Evolutionary conservation across 495 filamentous ascomycete species (phyloP).

Genomic region (Barbatosphaeria neglecta): DNA sequence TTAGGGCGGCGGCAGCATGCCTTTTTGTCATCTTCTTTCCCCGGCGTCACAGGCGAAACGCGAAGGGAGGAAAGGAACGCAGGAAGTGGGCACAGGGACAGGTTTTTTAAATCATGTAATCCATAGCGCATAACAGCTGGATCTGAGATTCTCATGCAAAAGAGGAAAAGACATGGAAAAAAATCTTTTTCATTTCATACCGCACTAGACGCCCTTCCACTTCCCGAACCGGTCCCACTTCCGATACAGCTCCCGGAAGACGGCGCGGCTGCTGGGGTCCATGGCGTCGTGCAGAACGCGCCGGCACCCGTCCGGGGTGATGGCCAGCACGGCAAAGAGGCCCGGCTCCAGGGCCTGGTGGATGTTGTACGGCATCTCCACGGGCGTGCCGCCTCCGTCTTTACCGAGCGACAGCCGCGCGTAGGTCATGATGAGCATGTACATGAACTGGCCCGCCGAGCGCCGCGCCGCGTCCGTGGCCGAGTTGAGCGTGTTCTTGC

Average conservation of each 20-base stretch:
- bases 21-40: too few relatives aligned
- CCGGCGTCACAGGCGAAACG: too few relatives aligned
- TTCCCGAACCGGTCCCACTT: constrained; percentile 59
- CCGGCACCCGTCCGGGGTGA: constrained; percentile 52
- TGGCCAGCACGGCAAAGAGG: constrained; percentile 58
- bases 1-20: too few relatives aligned
- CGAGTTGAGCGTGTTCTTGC: constrained; percentile 47
- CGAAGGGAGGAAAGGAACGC: too few relatives aligned
- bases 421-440: constrained; percentile 60
- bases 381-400: too few relatives aligned
- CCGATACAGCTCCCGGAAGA: constrained; percentile 62
- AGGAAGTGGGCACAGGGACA: too few relatives aligned
- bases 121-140: too few relatives aligned
- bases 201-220: constrained; percentile 47
- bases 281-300: constrained; percentile 56
- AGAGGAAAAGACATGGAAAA: too few relatives aligned
- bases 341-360: constrained; percentile 60
- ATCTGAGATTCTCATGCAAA: too few relatives aligned
- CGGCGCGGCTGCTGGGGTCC: constrained; percentile 53
- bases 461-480: constrained; percentile 65
- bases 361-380: constrained; percentile 38
- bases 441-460: constrained; percentile 64
- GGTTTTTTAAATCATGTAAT: too few relatives aligned
- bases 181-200: too few relatives aligned
- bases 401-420: constrained; percentile 47